Base-by-base conservation (phyloP, 2,329 filamentous ascomycete genomes). In the Parastagonospora avenae region DNA sequence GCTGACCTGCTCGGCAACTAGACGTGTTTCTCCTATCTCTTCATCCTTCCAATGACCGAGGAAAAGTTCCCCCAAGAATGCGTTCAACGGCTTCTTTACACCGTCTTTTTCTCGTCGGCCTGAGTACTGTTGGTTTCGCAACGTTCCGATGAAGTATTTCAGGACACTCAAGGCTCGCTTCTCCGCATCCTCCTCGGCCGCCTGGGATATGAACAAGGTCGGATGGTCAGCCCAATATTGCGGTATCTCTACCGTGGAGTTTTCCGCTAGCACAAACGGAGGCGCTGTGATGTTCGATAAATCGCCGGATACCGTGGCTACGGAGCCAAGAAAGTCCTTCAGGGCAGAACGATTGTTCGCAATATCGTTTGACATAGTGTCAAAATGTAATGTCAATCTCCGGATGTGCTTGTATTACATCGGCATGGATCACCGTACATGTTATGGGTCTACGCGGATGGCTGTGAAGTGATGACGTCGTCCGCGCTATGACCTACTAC, bases 71-170 rank as follows among this genome's bases (percentile, higher is more conserved):
- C 79, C 78, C 1, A 81, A 66, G 45, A 81, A 80, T 1, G 79
- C 77, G 53, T 81, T 81, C 41, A 82, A 60, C 0, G 80, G 79
- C 55, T 82, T 82, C 67, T 80, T 81, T 1, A 78, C 72, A 4
- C 76, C 77, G 11, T 77, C 72, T 19, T 59, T 64, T 30, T 74
- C 71, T 8, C 70, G 59, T n/a, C 76, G 68, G 4, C 77, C 76
- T 2, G 75, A 76, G 50, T 80, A 80, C 46, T 80, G 76, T 57
- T 82, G 79, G 8, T 76, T 75, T 46, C 74, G 75, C 15, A 81
- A 62, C 24, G 74, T 76, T 12, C 74, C 72, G 19, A 81, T 65
- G 54, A 81, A 81, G 70, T 78, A 80, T 55, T 80, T 79, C 12
- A 81, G 65, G 0, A 81, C 76, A 8, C 77, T 70, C 8, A 81